phyloP scores from a whole-genome alignment of 2,329 filamentous ascomycete genomes.

The Sporothrix inflata region DNA sequence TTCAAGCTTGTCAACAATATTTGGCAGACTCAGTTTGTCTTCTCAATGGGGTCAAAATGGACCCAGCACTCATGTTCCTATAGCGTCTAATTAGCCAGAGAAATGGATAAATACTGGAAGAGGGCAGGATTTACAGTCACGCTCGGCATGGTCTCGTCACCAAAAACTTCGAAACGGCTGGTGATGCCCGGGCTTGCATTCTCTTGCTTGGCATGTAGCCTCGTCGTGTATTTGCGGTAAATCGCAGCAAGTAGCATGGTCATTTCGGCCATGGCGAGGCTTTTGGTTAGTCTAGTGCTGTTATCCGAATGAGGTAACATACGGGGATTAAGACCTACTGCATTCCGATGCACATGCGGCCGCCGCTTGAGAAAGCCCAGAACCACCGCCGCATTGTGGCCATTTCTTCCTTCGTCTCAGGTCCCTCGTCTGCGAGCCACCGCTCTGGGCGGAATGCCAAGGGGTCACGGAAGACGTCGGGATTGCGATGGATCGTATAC shows the following conservation, averaged over 20 bases:
- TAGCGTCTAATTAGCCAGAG: neutral
- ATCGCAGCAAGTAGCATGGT: constrained; percentile 50
- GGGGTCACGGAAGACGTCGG: constrained; percentile 35
- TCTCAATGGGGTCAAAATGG: constrained; percentile 24
- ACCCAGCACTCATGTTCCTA: constrained; percentile 37
- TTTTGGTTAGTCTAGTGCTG: constrained; percentile 10
- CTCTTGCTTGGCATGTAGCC: constrained; percentile 35
- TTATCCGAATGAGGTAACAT: neutral
- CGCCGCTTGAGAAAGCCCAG: constrained; percentile 70
- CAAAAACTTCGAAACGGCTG: constrained; percentile 48
- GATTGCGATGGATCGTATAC: constrained; percentile 38
- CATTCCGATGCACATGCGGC: constrained; percentile 66
- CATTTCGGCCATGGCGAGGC: constrained; percentile 55
- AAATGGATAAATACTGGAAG: neutral
- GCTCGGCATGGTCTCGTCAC: constrained; percentile 38
- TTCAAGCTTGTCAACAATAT: neutral
- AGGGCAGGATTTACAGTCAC: constrained; percentile 11
- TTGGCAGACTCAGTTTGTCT: neutral
- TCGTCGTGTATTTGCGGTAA: constrained; percentile 49
- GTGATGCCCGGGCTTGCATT: constrained; percentile 45
- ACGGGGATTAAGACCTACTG: constrained; percentile 23
- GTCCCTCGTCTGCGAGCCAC: constrained; percentile 29
- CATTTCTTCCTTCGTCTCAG: constrained; percentile 18
- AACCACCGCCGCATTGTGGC: constrained; percentile 50
- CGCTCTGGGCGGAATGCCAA: constrained; percentile 37